Base-by-base conservation (phyloP, 805 yeast species). In the Cyberlindnera euphorbiae region DNA sequence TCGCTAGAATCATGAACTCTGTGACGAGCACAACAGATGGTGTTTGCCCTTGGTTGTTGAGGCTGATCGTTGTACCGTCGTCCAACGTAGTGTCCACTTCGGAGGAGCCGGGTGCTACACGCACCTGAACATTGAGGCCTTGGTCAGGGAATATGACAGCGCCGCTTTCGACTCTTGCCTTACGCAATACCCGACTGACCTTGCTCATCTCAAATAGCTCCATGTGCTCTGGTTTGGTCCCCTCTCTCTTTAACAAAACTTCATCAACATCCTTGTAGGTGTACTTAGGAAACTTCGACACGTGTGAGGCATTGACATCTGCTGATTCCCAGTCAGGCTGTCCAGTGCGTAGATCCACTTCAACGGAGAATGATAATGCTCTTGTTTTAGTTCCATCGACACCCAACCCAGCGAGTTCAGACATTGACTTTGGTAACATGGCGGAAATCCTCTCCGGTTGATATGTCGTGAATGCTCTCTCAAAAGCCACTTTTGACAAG, bases 1-100 rank as follows among this genome's bases (percentile, higher is more conserved):
- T 88, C 1, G 93, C 87, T 30, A 75, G 60, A 17, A 89, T 71
- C 98, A 90, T 90, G 32, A 83, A 56, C 54, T 90, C 95, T 1
- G 90, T 71, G 2, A 90, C 97, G 17, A 90, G 63, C 2, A 66
- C 50, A 26, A 75, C 77, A 0, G 95, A 78, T 24, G 66, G 60
- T 0, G 77, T 54, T 13, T 53, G 53, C n/a, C 18, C 25, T 22
- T 50, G 52, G 23, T 55, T 51, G 15, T 45, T 48, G 28, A 59
- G 52, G 2, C 36, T 21, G 14, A 41, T 5, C 15, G 25, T 34
- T 2, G 49, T 37, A 5, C 41, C 45, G 26, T 41, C 41, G 14
- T 36, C 45, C 11, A 40, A 17, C 6, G 12, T 28, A 7, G 36
- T 12, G 11, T 33, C 40, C n/a, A 19, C n/a, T 10, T 40, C 38